Evolutionary conservation across 2,329 filamentous ascomycete genomes (phyloP).

Genomic region (Trichoderma koningii): DNA sequence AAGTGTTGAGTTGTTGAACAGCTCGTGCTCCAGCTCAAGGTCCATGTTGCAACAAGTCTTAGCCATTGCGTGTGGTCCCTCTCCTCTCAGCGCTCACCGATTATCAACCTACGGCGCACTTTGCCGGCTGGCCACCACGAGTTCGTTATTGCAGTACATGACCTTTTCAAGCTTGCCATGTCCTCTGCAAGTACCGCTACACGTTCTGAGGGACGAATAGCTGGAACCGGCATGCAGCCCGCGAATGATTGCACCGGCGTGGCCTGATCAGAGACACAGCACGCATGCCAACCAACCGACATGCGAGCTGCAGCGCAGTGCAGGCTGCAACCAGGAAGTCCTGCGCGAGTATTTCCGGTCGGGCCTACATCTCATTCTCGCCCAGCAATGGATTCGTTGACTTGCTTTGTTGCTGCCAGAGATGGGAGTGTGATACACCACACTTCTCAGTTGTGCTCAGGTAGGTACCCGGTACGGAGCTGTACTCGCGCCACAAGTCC

Average conservation of each 20-base stretch:
- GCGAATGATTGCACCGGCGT: too few species aligned
- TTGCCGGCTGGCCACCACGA: background rate
- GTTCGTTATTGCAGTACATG: background rate
- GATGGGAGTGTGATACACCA: too few species aligned
- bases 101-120: background rate
- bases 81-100: slow-evolving; percentile 31
- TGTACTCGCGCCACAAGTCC: background rate
- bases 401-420: too few species aligned
- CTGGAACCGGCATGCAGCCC: too few species aligned
- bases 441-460: too few species aligned
- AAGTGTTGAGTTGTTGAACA: too few species aligned
- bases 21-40: background rate
- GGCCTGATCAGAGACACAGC: background rate
- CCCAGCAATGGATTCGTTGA: too few species aligned
- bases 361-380: too few species aligned
- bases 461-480: too few species aligned
- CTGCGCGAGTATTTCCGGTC: too few species aligned
- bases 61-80: slow-evolving; percentile 30
- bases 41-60: background rate
- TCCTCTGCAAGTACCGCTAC: background rate
- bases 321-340: background rate
- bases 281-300: background rate
- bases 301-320: slow-evolving; percentile 8
- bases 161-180: background rate
- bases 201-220: too few species aligned